Base-by-base conservation (phyloP, 345 rosid genomes). In the Boechera retrofracta region DNA sequence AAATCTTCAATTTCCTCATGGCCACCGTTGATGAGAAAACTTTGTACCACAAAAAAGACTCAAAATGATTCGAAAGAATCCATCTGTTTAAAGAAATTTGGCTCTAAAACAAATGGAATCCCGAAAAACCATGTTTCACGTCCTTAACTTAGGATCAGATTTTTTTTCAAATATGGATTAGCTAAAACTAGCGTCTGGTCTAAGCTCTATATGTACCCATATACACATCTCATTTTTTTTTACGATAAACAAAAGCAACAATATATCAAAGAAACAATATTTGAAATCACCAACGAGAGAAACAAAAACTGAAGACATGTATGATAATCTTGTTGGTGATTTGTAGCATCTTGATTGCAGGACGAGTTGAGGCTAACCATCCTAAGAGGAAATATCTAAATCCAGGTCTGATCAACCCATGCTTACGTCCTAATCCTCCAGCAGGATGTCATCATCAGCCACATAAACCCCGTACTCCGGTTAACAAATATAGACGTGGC, bases 241-340 rank as follows among this genome's bases (percentile, higher is more conserved):
- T n/a, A 33, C 8, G 28, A 16, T 8, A 60, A 62, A 26, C 7
- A 38, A 62, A 62, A 24, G 7, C 42, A 35, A 35, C 3, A 56
- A 53, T 15, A 53, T 1, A 53, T 5, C 33, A 53, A 3, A 53
- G 6, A 26, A 10, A 54, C 8, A 54, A 54, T 54, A 54, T 54
- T 28, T 5, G 38, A 29, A 58, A 58, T 18, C 26, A n/a, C 63
- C 38, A 59, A 35, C 44, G 31, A 26, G 5, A 21, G 9, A 8
- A 21, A 44, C 29, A 52, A 5, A 61, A 32, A 49, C 49, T 66
- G 58, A 66, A 66, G 45, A 29, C 71, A 18, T 49, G 0, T 35
- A 49, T 49, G 57, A 66, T 66, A 10, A 28, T 66, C 10, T 32
- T 48, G 32, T 32, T 66, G 44, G 45, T 66, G 33, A 66, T 66